A percentile compares a stretch with the other conserved stretches of the same genome.
phyloP scores from a whole-genome alignment of 345 rosid species.

The Hibiscus tridactylites region DNA sequence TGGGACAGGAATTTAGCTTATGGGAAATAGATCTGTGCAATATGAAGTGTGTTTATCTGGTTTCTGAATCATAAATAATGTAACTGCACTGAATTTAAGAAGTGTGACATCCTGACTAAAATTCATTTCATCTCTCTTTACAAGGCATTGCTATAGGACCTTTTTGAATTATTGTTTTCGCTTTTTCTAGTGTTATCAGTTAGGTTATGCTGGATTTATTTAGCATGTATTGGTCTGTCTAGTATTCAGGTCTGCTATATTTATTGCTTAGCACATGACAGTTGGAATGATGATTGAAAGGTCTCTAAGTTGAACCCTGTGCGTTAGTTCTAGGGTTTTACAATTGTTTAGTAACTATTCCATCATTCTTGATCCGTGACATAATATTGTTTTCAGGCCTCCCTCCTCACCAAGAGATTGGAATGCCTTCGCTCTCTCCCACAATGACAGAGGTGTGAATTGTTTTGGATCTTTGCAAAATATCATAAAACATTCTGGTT shows the following conservation, averaged over 20 bases:
- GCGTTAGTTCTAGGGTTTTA: neutral
- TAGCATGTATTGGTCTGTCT: too few species aligned
- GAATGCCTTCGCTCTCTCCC: constrained; percentile 99
- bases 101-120: neutral
- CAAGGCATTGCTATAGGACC: neutral
- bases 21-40: neutral
- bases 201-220: neutral
- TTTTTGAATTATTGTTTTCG: neutral
- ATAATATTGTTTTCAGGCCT: constrained; percentile 48
- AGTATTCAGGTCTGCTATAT: too few species aligned
- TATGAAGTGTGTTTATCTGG: neutral
- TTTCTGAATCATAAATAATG: neutral
- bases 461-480: constrained; percentile 1
- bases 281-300: neutral
- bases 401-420: constrained; percentile 93
- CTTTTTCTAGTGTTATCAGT: too few species aligned
- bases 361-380: neutral
- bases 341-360: neutral
- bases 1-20: neutral
- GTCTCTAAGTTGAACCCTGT: neutral
- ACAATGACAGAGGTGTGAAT: constrained; percentile 86
- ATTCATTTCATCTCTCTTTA: neutral
- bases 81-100: neutral
- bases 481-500: neutral
- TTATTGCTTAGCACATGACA: neutral